phyloP scores from a whole-genome alignment of 2,329 filamentous ascomycete genomes.

The Talaromyces atroroseus region DNA sequence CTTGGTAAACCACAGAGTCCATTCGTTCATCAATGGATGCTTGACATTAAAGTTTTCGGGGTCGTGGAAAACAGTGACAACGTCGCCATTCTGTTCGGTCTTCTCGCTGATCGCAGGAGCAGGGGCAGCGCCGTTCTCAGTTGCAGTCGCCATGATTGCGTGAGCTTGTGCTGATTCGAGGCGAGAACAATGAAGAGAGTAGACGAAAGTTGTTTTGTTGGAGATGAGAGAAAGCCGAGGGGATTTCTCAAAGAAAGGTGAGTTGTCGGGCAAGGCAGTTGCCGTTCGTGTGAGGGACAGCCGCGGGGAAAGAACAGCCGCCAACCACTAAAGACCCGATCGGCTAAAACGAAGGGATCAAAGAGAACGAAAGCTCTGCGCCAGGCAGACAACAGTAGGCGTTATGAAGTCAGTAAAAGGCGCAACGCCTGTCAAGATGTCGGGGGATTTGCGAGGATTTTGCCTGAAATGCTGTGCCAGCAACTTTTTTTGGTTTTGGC shows the following conservation, averaged over 20 bases:
- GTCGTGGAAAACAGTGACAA: conserved; percentile 95
- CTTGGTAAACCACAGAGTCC: conserved; percentile 99
- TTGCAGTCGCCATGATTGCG: conserved; percentile 13
- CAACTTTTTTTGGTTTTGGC: conserved; percentile 12
- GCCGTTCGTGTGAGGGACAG: neutral
- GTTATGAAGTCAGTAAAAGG: conserved; percentile 3
- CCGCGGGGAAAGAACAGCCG: neutral
- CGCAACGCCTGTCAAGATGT: conserved; percentile 10
- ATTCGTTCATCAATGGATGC: conserved; percentile 93
- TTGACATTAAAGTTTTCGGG: conserved; percentile 99
- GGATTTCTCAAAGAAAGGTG: neutral
- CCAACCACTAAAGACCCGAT: neutral
- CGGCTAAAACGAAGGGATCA: neutral
- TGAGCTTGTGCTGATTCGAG: neutral
- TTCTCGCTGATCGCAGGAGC: conserved; percentile 9
- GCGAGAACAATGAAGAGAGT: neutral
- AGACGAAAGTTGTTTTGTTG: too few species aligned
- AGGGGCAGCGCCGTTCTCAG: conserved; percentile 13
- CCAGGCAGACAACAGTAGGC: conserved; percentile 30
- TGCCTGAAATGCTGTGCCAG: neutral
- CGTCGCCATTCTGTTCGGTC: conserved; percentile 19
- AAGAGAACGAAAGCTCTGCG: conserved; percentile 24
- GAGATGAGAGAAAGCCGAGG: neutral
- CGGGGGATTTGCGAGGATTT: conserved; percentile 5
- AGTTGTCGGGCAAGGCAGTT: conserved; percentile 1